Evolutionary conservation across 345 rosid species (phyloP).

Genomic region (Boechera retrofracta): DNA sequence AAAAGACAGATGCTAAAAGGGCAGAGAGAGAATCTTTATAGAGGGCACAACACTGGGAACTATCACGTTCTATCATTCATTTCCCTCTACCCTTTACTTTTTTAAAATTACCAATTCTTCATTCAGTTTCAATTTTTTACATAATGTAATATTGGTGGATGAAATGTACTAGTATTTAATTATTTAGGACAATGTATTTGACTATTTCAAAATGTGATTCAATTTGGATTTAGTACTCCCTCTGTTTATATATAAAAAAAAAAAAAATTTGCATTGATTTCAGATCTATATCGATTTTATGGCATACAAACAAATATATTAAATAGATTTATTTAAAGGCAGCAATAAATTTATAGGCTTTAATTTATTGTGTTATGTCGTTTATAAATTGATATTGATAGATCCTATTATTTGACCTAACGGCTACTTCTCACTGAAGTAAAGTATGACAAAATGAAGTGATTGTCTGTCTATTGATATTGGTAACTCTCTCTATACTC

Average conservation of each 20-base stretch:
- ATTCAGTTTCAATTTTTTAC: slow-evolving; percentile 7
- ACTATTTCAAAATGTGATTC: slow-evolving; percentile 5
- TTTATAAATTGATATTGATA: slow-evolving; percentile 32
- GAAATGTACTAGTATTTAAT: neutral
- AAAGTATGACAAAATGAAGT: slow-evolving; percentile 28
- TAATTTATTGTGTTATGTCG: slow-evolving; percentile 28
- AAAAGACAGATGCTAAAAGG: slow-evolving; percentile 26
- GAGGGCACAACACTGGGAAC: slow-evolving; percentile 46
- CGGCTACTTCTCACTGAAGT: slow-evolving; percentile 20
- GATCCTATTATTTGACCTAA: slow-evolving; percentile 39
- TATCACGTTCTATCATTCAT: slow-evolving; percentile 45
- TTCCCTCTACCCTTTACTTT: neutral
- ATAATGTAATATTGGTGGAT: slow-evolving; percentile 4
- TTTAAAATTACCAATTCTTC: neutral
- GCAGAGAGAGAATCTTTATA: slow-evolving; percentile 38
- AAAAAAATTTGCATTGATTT: slow-evolving; percentile 29
- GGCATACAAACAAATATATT: neutral
- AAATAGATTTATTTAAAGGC: slow-evolving; percentile 4
- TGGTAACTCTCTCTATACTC: slow-evolving; percentile 22
- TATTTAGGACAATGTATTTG: slow-evolving; percentile 18
- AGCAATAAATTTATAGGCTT: slow-evolving; percentile 23
- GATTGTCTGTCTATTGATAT: slow-evolving; percentile 25
- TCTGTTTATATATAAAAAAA: neutral
- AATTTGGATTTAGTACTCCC: slow-evolving; percentile 19
- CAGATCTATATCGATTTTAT: slow-evolving; percentile 20